These are phyloP conservation scores for Boeremia lycopersici DNA, from an alignment of 2,329 filamentous ascomycete species.

Conservation along the genomic window DNA sequence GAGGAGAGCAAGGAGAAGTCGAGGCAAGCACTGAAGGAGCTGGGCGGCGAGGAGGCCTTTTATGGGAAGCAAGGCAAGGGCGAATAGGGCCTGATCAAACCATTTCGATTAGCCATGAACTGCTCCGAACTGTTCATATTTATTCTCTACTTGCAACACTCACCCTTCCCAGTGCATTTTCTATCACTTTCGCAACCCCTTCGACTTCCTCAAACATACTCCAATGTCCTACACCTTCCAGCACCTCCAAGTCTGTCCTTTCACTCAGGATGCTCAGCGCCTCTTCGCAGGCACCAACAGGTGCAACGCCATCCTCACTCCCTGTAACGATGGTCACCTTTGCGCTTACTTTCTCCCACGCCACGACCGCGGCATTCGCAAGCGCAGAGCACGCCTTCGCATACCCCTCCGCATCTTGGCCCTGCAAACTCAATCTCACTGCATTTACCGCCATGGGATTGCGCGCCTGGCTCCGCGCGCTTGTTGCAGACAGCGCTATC, in stretches of 20 bases:
- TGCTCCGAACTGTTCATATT: background rate
- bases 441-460: slow-evolving; percentile 53
- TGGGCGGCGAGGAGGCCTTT: slow-evolving; percentile 53
- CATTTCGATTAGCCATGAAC: background rate
- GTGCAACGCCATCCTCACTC: slow-evolving; percentile 53
- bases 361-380: slow-evolving; percentile 48
- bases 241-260: slow-evolving; percentile 36
- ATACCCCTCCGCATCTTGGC: slow-evolving; percentile 60
- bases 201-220: slow-evolving; percentile 56
- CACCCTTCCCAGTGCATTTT: slow-evolving; percentile 1
- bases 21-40: slow-evolving; percentile 47
- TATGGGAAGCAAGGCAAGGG: slow-evolving; percentile 53
- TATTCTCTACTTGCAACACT: background rate
- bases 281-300: slow-evolving; percentile 45
- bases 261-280: slow-evolving; percentile 37
- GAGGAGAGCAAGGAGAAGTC: slow-evolving; percentile 54
- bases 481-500: slow-evolving; percentile 47
- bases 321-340: slow-evolving; percentile 53
- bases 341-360: slow-evolving; percentile 33
- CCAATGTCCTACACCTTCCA: slow-evolving; percentile 58
- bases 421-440: slow-evolving; percentile 52
- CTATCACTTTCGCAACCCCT: slow-evolving; percentile 42
- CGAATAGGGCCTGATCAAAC: slow-evolving; percentile 29
- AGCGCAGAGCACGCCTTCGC: slow-evolving; percentile 61
- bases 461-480: slow-evolving; percentile 42